Percentiles rank a stretch among this genome's conserved stretches.
phyloP scores from a whole-genome alignment of 2,329 filamentous ascomycete species.

The Huntiella abstrusa region DNA sequence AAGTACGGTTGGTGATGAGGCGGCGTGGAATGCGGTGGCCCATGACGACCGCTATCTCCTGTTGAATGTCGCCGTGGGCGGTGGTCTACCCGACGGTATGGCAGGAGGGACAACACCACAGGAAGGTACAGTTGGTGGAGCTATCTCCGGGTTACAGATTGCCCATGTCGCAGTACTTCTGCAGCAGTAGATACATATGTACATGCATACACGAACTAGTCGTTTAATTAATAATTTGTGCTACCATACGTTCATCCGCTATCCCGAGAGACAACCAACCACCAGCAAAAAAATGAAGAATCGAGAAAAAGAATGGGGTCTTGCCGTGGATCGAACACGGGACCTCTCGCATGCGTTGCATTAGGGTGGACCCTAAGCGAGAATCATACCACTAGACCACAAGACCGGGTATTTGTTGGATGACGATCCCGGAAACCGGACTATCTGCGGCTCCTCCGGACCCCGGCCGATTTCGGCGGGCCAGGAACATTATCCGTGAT shows the following conservation, averaged over 20 bases:
- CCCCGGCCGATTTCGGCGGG: no score
- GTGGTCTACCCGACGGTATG: constrained; percentile 20
- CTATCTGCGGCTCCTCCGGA: no score
- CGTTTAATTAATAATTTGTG: no score
- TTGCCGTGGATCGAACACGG: constrained; percentile 14
- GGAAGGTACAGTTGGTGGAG: constrained; percentile 17
- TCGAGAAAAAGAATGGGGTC: constrained; percentile 3
- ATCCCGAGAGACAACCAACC: no score
- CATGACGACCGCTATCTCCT: constrained; percentile 19
- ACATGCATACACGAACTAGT: no score
- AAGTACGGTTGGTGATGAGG: constrained; percentile 14
- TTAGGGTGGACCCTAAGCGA: constrained; percentile 40
- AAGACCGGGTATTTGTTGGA: not conserved
- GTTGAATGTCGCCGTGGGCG: constrained; percentile 24
- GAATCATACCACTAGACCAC: constrained; percentile 53
- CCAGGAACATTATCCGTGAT: no score
- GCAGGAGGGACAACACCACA: constrained; percentile 19
- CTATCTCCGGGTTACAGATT: constrained; percentile 20
- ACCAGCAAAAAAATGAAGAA: not conserved
- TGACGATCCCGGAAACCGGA: no score
- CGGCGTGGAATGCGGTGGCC: constrained; percentile 18
- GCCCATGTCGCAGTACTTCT: constrained; percentile 19
- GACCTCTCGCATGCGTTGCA: constrained; percentile 14
- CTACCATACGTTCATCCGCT: no score
- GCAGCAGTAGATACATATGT: not conserved